These are phyloP conservation scores for Entamoeba dispar DNA, from an alignment of 208 protist genomes.

Conservation along the genomic window DNA sequence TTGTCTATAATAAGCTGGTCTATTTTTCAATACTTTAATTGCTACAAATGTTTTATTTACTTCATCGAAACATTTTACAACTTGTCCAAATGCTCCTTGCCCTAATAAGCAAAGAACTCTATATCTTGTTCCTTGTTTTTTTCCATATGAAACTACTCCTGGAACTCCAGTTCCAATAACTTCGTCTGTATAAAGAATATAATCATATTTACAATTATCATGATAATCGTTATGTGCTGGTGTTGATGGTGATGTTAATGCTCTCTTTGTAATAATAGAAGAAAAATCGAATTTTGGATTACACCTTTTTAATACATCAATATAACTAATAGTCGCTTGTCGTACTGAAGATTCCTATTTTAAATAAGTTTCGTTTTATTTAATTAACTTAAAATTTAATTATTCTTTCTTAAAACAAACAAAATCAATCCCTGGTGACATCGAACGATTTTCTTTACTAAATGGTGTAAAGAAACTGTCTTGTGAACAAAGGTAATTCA, in stretches of 20 bases:
- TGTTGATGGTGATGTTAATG: neutral
- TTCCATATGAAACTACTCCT: neutral
- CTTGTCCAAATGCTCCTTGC: slow-evolving; percentile 66
- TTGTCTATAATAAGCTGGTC: slow-evolving; percentile 23
- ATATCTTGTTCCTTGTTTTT: neutral
- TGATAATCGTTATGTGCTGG: neutral
- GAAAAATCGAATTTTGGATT: neutral
- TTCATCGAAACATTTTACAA: slow-evolving; percentile 41
- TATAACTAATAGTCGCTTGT: neutral
- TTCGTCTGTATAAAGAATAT: neutral
- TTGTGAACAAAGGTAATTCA: neutral
- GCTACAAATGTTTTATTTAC: slow-evolving; percentile 5
- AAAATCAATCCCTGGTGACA: neutral
- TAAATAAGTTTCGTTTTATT: too few relatives aligned
- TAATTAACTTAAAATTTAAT: too few relatives aligned
- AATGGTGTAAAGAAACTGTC: neutral
- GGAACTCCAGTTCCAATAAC: neutral
- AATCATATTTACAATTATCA: neutral
- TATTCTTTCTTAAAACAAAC: neutral
- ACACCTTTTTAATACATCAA: neutral
- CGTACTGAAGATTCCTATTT: neutral
- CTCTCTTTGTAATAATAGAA: neutral
- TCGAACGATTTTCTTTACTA: neutral
- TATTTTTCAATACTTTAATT: slow-evolving; percentile 38
- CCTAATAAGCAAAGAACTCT: slow-evolving; percentile 23